Percentiles rank a stretch among this genome's conserved stretches.
Conservation (phyloP, 2,329 filamentous ascomycete species). For the Knoxdaviesia proteae region DNA sequence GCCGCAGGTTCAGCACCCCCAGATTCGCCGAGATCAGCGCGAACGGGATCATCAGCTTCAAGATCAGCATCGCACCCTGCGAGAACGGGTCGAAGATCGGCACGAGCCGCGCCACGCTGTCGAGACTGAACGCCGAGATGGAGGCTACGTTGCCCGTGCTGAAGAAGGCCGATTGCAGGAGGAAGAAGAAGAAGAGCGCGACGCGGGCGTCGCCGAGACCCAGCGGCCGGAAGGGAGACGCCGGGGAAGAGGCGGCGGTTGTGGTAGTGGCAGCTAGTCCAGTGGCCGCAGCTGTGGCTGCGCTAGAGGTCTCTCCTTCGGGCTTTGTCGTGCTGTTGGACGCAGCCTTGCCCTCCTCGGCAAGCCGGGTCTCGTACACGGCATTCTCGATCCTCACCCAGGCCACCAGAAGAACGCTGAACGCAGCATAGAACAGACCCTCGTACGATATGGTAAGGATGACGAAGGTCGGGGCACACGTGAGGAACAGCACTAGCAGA, state of each 20-base stretch:
- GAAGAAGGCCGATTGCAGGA: conserved; percentile 92
- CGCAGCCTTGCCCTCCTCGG: conserved; percentile 8
- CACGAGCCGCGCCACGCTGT: conserved; percentile 69
- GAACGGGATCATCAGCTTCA: conserved; percentile 89
- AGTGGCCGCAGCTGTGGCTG: conserved; percentile 6
- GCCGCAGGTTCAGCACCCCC: conserved; percentile 69
- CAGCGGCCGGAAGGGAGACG: conserved; percentile 36
- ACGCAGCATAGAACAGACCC: conserved; percentile 84
- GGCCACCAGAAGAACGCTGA: conserved; percentile 58
- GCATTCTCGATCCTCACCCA: conserved; percentile 81
- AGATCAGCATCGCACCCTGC: conserved; percentile 65
- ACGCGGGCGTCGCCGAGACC: conserved; percentile 70
- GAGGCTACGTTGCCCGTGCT: conserved; percentile 92
- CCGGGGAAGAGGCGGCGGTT: conserved; percentile 1
- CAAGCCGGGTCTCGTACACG: conserved; percentile 18
- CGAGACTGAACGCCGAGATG: conserved; percentile 78
- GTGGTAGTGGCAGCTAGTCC: conserved; percentile 4
- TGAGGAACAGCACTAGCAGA: conserved; percentile 71
- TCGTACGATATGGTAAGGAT: conserved; percentile 96
- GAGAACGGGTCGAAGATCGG: conserved; percentile 88
- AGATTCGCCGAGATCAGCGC: conserved; percentile 80
- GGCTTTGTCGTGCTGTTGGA: conserved; percentile 2
- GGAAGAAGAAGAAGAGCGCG: conserved; percentile 82
- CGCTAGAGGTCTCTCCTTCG: neutral
- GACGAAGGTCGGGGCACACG: conserved; percentile 83